Conservation (phyloP, 495 filamentous ascomycete species). For the Podospora anserina region DNA sequence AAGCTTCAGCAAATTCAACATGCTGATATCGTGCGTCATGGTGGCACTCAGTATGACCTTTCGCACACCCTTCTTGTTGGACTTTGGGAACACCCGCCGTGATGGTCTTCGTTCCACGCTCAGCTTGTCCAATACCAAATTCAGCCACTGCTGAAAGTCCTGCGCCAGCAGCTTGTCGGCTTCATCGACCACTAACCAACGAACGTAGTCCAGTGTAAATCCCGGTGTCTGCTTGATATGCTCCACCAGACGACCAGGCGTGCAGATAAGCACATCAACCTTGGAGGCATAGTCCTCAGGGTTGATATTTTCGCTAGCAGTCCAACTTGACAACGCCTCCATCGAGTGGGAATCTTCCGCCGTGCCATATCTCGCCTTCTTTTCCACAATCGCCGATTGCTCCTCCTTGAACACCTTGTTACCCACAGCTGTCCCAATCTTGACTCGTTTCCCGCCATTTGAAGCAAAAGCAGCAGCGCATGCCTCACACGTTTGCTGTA, state of each 20-base stretch:
- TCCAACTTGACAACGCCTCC: conserved; percentile 54
- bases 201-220: conserved; percentile 68
- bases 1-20: conserved; percentile 70
- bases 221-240: conserved; percentile 80
- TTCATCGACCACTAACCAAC: conserved; percentile 91
- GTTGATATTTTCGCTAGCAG: conserved; percentile 60
- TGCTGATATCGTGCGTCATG: conserved; percentile 84
- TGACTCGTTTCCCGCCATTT: conserved; percentile 58
- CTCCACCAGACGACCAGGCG: conserved; percentile 88
- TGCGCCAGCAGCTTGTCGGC: conserved; percentile 88
- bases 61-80: conserved; percentile 47
- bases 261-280: conserved; percentile 87
- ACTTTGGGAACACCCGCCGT: conserved; percentile 49
- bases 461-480: conserved; percentile 51
- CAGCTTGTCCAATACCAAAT: conserved; percentile 64
- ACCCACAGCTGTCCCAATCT: conserved; percentile 78
- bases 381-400: conserved; percentile 61
- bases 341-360: conserved; percentile 15
- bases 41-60: conserved; percentile 89
- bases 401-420: conserved; percentile 73
- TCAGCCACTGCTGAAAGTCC: conserved; percentile 89
- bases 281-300: neutral
- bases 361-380: conserved; percentile 49
- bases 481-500: conserved; percentile 65
- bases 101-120: conserved; percentile 33